These are phyloP conservation scores for Stylonectria norvegica DNA, from an alignment of 2,329 filamentous ascomycete species.

Conservation along the genomic window DNA sequence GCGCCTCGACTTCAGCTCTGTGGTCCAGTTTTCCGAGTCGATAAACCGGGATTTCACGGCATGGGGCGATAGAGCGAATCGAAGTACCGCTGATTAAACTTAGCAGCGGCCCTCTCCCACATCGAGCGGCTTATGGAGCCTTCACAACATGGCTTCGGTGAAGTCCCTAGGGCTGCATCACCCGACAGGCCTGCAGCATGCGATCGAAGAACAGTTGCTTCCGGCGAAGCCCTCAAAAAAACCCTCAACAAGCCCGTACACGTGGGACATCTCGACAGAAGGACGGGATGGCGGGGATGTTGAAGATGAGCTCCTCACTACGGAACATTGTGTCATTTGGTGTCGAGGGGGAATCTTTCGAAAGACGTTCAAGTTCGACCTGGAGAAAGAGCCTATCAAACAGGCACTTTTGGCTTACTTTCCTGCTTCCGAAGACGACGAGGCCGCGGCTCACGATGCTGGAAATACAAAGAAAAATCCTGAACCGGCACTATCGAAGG, in stretches of 20 bases:
- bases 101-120: background rate
- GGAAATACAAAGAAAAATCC: slow-evolving; percentile 12
- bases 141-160: slow-evolving; percentile 73
- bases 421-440: slow-evolving; percentile 48
- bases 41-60: too few species aligned
- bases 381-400: slow-evolving; percentile 81
- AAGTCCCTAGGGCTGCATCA: slow-evolving; percentile 88
- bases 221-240: slow-evolving; percentile 64
- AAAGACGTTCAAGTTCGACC: slow-evolving; percentile 79
- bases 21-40: too few species aligned
- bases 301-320: slow-evolving; percentile 79
- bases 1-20: slow-evolving; percentile 11
- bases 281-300: slow-evolving; percentile 39
- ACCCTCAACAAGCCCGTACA: slow-evolving; percentile 63
- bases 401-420: slow-evolving; percentile 87
- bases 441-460: slow-evolving; percentile 9
- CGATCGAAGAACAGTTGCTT: slow-evolving; percentile 76
- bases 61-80: too few species aligned
- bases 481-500: slow-evolving; percentile 49
- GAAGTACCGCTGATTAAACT: too few species aligned
- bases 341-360: slow-evolving; percentile 80
- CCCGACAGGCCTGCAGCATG: slow-evolving; percentile 77
- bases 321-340: slow-evolving; percentile 78
- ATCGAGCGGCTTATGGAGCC: slow-evolving; percentile 32
- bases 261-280: slow-evolving; percentile 64